Conservation (phyloP, 2,329 filamentous ascomycete species). For the Fusarium sp. region DNA sequence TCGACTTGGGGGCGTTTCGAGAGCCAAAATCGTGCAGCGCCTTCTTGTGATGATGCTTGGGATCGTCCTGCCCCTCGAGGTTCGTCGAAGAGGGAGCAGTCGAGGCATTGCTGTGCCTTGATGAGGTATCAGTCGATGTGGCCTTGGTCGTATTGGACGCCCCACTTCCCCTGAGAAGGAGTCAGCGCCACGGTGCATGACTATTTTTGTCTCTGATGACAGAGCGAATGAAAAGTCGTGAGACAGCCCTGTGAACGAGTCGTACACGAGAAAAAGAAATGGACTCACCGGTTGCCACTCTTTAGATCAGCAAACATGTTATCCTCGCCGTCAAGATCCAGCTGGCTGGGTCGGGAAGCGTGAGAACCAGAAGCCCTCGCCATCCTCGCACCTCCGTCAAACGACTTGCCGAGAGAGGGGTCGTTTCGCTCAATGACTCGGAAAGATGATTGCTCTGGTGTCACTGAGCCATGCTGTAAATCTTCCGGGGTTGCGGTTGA, state of each 20-base stretch:
- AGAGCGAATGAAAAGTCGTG: slow-evolving; percentile 31
- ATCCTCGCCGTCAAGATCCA: slow-evolving; percentile 62
- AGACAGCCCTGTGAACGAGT: slow-evolving; percentile 36
- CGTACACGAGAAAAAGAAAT: slow-evolving; percentile 27
- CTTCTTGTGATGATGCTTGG: slow-evolving; percentile 53
- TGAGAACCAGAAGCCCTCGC: slow-evolving; percentile 52
- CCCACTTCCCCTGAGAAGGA: slow-evolving; percentile 65
- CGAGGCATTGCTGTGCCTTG: slow-evolving; percentile 72
- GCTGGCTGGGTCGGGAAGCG: slow-evolving; percentile 53
- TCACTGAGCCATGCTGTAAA: slow-evolving; percentile 62
- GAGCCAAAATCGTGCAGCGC: slow-evolving; percentile 50
- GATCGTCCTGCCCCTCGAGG: slow-evolving; percentile 45
- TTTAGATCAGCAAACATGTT: slow-evolving; percentile 71
- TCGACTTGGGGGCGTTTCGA: slow-evolving; percentile 60
- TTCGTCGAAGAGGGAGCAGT: slow-evolving; percentile 70
- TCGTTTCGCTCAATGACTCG: slow-evolving; percentile 68
- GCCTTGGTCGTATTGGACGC: slow-evolving; percentile 72
- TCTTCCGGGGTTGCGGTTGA: slow-evolving; percentile 67
- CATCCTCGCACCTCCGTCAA: slow-evolving; percentile 62
- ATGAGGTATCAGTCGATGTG: slow-evolving; percentile 70
- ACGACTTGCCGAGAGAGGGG: slow-evolving; percentile 57
- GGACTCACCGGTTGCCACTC: slow-evolving; percentile 65
- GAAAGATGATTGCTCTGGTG: slow-evolving; percentile 64
- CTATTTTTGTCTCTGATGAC: slow-evolving; percentile 38
- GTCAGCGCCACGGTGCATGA: slow-evolving; percentile 50